Percentiles rank a stretch among this genome's conserved stretches.
These are phyloP conservation scores for Phytophthora pisi DNA, from an alignment of 352 stramenopile genomes.

Conservation along the genomic window DNA sequence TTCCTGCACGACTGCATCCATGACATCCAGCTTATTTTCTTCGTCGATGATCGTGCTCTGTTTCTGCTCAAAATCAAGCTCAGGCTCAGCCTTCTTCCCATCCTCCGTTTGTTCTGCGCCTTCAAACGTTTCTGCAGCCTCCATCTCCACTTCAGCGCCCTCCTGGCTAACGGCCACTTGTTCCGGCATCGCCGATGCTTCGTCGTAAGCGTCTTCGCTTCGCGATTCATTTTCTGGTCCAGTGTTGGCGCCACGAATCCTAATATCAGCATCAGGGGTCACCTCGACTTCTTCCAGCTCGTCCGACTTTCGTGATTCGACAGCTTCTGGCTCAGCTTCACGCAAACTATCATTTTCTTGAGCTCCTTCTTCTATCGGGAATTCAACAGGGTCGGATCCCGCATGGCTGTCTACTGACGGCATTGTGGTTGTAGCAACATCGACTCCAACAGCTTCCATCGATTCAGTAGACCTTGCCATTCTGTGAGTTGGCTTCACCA, in stretches of 20 bases:
- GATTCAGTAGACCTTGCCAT: slow-evolving; percentile 10
- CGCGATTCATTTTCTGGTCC: slow-evolving; percentile 9
- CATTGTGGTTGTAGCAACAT: background rate
- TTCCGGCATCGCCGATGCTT: background rate
- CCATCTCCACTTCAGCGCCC: background rate
- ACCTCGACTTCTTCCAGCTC: slow-evolving; percentile 25
- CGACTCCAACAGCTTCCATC: slow-evolving; percentile 5
- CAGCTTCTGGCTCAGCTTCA: slow-evolving; percentile 5
- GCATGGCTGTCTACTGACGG: background rate
- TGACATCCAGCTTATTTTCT: slow-evolving; percentile 7
- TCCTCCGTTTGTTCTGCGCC: background rate
- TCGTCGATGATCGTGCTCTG: slow-evolving; percentile 3
- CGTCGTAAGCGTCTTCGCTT: background rate
- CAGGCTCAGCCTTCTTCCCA: background rate
- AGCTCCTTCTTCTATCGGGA: slow-evolving; percentile 1
- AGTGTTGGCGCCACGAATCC: background rate
- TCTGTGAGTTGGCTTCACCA: slow-evolving; percentile 6
- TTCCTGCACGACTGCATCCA: slow-evolving; percentile 1
- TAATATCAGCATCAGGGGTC: slow-evolving; percentile 16
- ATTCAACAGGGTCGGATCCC: background rate
- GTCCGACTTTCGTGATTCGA: background rate
- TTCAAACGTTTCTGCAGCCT: background rate
- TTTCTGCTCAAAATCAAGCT: background rate
- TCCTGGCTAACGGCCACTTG: background rate
- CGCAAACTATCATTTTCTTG: slow-evolving; percentile 11